Conservation (phyloP, 2,329 filamentous ascomycete species). For the Xylariaceae sp. region DNA sequence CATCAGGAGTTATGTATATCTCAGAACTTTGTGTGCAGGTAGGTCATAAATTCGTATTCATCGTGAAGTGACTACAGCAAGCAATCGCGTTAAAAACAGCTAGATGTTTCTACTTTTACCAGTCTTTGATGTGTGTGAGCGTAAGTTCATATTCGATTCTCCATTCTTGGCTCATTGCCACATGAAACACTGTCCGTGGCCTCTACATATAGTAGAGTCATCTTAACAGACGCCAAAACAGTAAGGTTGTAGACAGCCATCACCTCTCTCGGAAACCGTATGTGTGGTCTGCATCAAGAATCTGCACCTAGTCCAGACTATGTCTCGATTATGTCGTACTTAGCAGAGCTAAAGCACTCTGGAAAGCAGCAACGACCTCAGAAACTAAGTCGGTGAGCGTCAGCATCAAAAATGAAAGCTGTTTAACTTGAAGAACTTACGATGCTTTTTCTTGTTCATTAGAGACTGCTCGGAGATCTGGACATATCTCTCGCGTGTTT, state of each 20-base stretch:
- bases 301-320: neutral
- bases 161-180: too few relatives aligned
- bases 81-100: too few relatives aligned
- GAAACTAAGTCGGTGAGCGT: constrained; percentile 34
- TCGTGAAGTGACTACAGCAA: too few relatives aligned
- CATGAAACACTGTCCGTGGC: too few relatives aligned
- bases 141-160: too few relatives aligned
- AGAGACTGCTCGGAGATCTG: constrained; percentile 68
- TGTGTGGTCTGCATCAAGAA: neutral
- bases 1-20: too few relatives aligned
- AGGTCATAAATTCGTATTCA: too few relatives aligned
- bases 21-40: too few relatives aligned
- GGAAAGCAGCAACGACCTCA: constrained; percentile 60
- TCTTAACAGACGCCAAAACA: neutral
- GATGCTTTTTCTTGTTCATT: constrained; percentile 72
- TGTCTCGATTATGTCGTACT: constrained; percentile 26
- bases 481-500: constrained; percentile 74
- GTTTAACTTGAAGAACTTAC: constrained; percentile 48
- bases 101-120: too few relatives aligned
- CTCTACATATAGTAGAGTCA: neutral
- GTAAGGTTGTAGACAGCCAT: neutral
- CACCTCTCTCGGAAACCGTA: too few relatives aligned
- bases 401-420: constrained; percentile 18
- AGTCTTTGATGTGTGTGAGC: too few relatives aligned
- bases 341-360: constrained; percentile 56